phyloP scores from a whole-genome alignment of 345 rosid species.

The Eucalyptus camaldulensis region DNA sequence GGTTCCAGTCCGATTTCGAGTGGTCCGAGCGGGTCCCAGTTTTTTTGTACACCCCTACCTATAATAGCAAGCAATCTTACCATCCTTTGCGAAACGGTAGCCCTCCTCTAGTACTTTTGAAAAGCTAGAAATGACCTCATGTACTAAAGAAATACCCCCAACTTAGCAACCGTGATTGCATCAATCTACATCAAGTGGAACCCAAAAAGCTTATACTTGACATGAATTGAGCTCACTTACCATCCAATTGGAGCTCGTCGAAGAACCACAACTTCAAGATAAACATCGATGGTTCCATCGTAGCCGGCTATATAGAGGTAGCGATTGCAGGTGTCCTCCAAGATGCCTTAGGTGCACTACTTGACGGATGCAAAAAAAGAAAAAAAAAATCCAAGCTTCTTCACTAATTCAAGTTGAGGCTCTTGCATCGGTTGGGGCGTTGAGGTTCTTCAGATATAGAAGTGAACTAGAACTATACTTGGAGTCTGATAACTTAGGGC shows the following conservation, averaged over 20 bases:
- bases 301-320: too few relatives aligned
- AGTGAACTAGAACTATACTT: too few relatives aligned
- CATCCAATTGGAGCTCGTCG: neutral
- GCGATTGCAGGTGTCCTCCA: neutral
- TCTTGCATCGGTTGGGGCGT: neutral
- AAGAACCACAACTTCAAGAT: neutral
- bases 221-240: neutral
- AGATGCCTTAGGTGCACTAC: neutral
- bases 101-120: neutral
- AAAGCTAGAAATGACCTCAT: neutral
- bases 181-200: neutral
- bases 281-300: too few relatives aligned
- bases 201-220: neutral
- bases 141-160: neutral
- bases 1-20: fast-evolving
- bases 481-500: too few relatives aligned
- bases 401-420: neutral
- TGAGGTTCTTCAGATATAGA: too few relatives aligned
- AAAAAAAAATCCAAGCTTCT: neutral
- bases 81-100: neutral
- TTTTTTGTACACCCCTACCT: too few relatives aligned
- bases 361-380: too few relatives aligned
- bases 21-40: fast-evolving
- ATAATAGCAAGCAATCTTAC: neutral
- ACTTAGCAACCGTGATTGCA: neutral